Conservation (phyloP, 208 protist species). For the Trypanosoma congolense region DNA sequence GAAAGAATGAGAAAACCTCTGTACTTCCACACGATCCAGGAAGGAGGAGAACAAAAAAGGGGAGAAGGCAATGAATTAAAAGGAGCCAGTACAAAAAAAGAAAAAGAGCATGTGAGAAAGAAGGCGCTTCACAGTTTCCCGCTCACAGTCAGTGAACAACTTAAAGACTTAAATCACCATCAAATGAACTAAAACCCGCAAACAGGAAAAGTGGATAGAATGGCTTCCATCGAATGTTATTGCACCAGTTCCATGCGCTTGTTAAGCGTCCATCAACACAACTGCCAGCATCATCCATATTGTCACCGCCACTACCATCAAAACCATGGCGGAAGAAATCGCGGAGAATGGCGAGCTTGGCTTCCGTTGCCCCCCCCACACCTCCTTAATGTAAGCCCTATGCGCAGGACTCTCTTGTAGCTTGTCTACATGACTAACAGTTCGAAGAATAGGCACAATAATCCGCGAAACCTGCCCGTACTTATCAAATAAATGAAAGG, state of each 20-base stretch:
- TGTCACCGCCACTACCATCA: constrained; percentile 95
- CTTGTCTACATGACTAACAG: constrained; percentile 76
- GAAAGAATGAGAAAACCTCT: not conserved
- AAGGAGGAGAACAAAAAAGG: not conserved
- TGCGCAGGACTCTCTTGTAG: constrained; percentile 40
- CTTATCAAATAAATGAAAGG: constrained; percentile 98
- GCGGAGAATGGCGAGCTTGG: constrained; percentile 82
- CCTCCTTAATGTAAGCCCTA: constrained; percentile 76
- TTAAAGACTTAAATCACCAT: constrained; percentile 92
- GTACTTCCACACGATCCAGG: not conserved
- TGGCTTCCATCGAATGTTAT: constrained; percentile 90
- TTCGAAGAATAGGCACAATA: constrained; percentile 92
- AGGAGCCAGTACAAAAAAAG: not conserved
- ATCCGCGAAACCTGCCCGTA: constrained; percentile 97
- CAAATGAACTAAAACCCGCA: constrained; percentile 95
- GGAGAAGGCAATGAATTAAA: constrained; percentile 9
- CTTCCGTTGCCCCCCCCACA: constrained; percentile 65
- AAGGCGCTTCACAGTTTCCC: too few relatives aligned
- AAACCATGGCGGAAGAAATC: constrained; percentile 96
- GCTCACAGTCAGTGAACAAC: too few relatives aligned
- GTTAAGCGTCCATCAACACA: constrained; percentile 98
- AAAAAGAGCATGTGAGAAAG: not conserved
- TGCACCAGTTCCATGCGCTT: constrained; percentile 97
- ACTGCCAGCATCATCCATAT: constrained; percentile 96
- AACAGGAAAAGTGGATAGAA: constrained; percentile 96